Evolutionary conservation across 2,329 filamentous ascomycete species (phyloP).

Genomic region (Alternaria dauci): DNA sequence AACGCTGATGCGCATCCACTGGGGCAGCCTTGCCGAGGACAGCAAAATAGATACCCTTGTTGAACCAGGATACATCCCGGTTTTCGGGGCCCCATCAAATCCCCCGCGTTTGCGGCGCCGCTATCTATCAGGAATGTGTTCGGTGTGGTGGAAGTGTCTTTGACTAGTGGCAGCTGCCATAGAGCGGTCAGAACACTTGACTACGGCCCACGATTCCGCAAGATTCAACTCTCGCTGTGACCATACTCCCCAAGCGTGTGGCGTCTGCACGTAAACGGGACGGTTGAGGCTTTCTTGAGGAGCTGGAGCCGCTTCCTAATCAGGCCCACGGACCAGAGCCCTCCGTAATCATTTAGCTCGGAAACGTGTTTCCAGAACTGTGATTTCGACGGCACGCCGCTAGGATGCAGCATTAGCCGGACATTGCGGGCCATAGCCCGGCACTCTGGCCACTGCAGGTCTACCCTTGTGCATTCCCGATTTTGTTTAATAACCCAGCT

Average conservation of each 20-base stretch:
- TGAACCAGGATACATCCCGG: slow-evolving; percentile 7
- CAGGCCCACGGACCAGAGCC: slow-evolving; percentile 8
- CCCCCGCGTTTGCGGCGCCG: slow-evolving; percentile 9
- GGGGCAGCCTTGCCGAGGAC: slow-evolving; percentile 12
- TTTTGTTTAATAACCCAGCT: slow-evolving; percentile 24
- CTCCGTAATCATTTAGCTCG: slow-evolving; percentile 9
- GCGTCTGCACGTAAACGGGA: slow-evolving; percentile 8
- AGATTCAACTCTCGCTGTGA: neutral
- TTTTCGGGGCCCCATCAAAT: slow-evolving; percentile 14
- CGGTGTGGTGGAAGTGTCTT: neutral
- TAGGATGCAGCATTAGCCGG: slow-evolving; percentile 22
- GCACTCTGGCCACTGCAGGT: slow-evolving; percentile 1
- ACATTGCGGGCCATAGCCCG: slow-evolving; percentile 22
- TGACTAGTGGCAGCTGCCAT: neutral
- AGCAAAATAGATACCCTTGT: slow-evolving; percentile 13
- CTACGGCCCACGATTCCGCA: neutral
- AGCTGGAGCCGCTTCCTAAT: slow-evolving; percentile 12
- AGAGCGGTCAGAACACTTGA: neutral
- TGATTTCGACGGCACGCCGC: slow-evolving; percentile 12
- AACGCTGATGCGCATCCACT: neutral
- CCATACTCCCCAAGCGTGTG: neutral
- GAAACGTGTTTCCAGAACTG: slow-evolving; percentile 23
- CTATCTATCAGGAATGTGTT: slow-evolving; percentile 3
- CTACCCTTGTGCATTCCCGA: slow-evolving; percentile 9
- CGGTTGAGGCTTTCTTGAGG: slow-evolving; percentile 11